Conservation (phyloP, 805 yeast species). For the Kodamaea kaohsiungensis region DNA sequence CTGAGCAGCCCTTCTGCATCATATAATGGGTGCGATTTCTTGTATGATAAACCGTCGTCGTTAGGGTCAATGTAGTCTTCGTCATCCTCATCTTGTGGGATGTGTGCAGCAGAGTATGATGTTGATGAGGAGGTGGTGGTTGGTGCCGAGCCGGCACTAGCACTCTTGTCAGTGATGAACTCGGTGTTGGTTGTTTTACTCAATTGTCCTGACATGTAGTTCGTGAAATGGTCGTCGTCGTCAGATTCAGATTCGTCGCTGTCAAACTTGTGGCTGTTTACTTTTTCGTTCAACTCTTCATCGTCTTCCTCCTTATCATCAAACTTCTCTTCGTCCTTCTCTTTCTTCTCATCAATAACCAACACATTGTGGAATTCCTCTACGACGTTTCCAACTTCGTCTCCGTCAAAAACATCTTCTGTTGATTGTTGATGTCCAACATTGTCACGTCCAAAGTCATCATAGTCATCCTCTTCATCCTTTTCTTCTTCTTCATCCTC, state of each 20-base stretch:
- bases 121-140: background rate
- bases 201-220: slow-evolving; percentile 76
- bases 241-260: slow-evolving; percentile 41
- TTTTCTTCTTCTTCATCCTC: slow-evolving; percentile 27
- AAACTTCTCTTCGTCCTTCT: background rate
- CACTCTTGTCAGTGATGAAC: slow-evolving; percentile 1
- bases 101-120: background rate
- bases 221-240: slow-evolving; percentile 59
- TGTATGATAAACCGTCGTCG: slow-evolving; percentile 77
- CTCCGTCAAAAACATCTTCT: slow-evolving; percentile 12
- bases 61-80: slow-evolving; percentile 79
- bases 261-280: slow-evolving; percentile 14
- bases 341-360: slow-evolving; percentile 5
- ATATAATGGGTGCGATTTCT: slow-evolving; percentile 63
- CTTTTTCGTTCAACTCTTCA: background rate
- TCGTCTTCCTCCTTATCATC: background rate
- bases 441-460: slow-evolving; percentile 13
- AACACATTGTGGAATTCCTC: slow-evolving; percentile 7
- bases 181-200: slow-evolving; percentile 48
- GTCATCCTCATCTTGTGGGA: slow-evolving; percentile 28
- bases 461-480: slow-evolving; percentile 31
- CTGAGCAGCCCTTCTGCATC: slow-evolving; percentile 32
- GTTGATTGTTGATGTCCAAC: background rate
- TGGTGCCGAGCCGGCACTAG: background rate
- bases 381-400: slow-evolving; percentile 3